A percentile compares a stretch with the other conserved stretches of the same genome.
These are phyloP conservation scores for Colletotrichum theobromicola DNA, from an alignment of 2,329 filamentous ascomycete genomes.

Conservation along the genomic window DNA sequence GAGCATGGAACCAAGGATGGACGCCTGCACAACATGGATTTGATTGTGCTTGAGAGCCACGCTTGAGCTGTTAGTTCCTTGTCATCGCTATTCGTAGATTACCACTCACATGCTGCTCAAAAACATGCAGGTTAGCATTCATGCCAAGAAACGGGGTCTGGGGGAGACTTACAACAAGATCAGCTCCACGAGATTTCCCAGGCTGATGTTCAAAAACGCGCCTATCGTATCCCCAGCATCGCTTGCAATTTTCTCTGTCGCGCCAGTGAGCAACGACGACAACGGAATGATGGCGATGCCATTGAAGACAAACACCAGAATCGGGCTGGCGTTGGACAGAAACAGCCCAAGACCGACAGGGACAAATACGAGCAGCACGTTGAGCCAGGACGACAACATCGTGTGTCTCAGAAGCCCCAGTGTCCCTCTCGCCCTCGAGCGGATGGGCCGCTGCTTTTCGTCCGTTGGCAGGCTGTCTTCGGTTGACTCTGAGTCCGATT, in stretches of 20 bases:
- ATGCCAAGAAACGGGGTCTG: accelerated
- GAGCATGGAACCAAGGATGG: conserved; percentile 77
- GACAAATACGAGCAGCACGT: conserved; percentile 72
- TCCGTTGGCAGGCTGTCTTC: not conserved
- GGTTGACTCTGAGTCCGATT: not conserved
- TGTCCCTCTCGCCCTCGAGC: not conserved
- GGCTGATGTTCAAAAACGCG: conserved; percentile 65
- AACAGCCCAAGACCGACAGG: conserved; percentile 69
- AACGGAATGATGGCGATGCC: conserved; percentile 65
- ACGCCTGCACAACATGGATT: conserved; percentile 78
- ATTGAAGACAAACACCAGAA: conserved; percentile 62
- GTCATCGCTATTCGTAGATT: not conserved
- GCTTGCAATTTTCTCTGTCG: conserved; percentile 63
- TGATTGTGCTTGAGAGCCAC: conserved; percentile 61
- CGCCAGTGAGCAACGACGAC: conserved; percentile 61
- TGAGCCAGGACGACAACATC: conserved; percentile 56
- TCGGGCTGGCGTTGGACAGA: conserved; percentile 35
- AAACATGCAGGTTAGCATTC: conserved; percentile 8
- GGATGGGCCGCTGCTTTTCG: not conserved
- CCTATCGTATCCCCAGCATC: conserved; percentile 64
- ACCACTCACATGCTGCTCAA: conserved; percentile 35
- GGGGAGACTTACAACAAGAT: conserved; percentile 57
- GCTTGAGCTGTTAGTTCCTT: conserved; percentile 39
- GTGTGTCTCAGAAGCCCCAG: conserved; percentile 17
- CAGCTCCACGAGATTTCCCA: conserved; percentile 67